Percentiles rank a stretch among this genome's conserved stretches.
These are phyloP conservation scores for Xylaria nigripes DNA, from an alignment of 495 filamentous ascomycete genomes.

Conservation along the genomic window DNA sequence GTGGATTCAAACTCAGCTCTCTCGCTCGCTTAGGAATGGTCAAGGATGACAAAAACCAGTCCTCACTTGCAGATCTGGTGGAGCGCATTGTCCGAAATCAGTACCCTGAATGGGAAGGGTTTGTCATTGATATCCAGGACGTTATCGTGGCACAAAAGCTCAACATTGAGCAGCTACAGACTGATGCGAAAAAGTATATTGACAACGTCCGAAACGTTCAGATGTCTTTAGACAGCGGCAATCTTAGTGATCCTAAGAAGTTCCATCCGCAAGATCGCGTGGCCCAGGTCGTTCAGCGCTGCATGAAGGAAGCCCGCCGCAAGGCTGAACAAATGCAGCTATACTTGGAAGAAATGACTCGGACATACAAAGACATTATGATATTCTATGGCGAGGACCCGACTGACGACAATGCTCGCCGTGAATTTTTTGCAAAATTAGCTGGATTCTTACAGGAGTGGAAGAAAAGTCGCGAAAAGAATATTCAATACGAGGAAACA, in stretches of 20 bases:
- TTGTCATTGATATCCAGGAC: slow-evolving; percentile 74
- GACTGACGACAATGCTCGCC: slow-evolving; percentile 81
- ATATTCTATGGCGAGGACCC: slow-evolving; percentile 94
- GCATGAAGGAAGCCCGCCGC: slow-evolving; percentile 91
- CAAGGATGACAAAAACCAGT: slow-evolving; percentile 97
- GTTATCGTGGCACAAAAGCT: slow-evolving; percentile 82
- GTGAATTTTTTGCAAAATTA: slow-evolving; percentile 94
- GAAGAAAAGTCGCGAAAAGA: slow-evolving; percentile 94
- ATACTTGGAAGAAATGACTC: slow-evolving; percentile 86
- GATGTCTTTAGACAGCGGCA: slow-evolving; percentile 81
- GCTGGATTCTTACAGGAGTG: slow-evolving; percentile 88
- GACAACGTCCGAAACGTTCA: slow-evolving; percentile 93
- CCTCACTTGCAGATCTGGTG: slow-evolving; percentile 91
- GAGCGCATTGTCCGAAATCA: slow-evolving; percentile 94
- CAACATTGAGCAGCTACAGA: slow-evolving; percentile 84
- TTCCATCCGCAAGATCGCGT: slow-evolving; percentile 97
- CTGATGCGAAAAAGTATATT: slow-evolving; percentile 89
- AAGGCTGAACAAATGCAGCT: slow-evolving; percentile 95
- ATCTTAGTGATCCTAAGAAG: slow-evolving; percentile 91
- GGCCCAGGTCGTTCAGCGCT: slow-evolving; percentile 79
- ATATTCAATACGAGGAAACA: slow-evolving; percentile 71
- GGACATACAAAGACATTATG: slow-evolving; percentile 92
- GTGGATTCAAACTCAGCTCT: slow-evolving; percentile 94
- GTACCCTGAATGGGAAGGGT: slow-evolving; percentile 91
- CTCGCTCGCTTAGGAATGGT: slow-evolving; percentile 94